These are phyloP conservation scores for Orbilia quercus DNA, from an alignment of 2,329 filamentous ascomycete genomes.

Conservation along the genomic window DNA sequence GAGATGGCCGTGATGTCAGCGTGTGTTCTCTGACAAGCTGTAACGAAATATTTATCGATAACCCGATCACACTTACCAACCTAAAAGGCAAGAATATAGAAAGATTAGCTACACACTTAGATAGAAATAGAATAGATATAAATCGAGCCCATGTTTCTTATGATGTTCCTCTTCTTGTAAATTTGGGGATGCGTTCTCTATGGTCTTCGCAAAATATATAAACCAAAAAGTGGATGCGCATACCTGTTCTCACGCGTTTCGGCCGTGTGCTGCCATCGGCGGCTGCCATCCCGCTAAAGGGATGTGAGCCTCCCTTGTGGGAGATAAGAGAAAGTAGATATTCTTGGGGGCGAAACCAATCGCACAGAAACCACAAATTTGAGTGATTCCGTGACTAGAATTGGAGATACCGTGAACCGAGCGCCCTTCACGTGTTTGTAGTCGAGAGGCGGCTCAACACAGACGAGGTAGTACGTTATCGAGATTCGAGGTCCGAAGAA, in stretches of 20 bases:
- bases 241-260: constrained; percentile 89
- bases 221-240: constrained; percentile 29
- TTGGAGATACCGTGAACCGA: not conserved
- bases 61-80: constrained; percentile 50
- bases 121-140: too few relatives aligned
- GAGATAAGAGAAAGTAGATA: constrained; percentile 8
- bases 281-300: constrained; percentile 48
- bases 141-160: too few relatives aligned
- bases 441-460: not conserved
- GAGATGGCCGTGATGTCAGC: constrained; percentile 13
- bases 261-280: constrained; percentile 68
- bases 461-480: not conserved
- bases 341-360: constrained; percentile 5
- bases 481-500: not conserved
- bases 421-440: constrained; percentile 26
- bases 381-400: constrained; percentile 4
- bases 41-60: constrained; percentile 1
- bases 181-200: not conserved
- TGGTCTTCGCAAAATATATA: not conserved
- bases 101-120: not conserved
- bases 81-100: constrained; percentile 16
- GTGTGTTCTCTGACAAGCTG: constrained; percentile 43
- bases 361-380: constrained; percentile 3
- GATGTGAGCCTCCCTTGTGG: constrained; percentile 15
- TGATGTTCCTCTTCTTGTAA: too few relatives aligned